These are phyloP conservation scores for Aspergillus texensis DNA, from an alignment of 2,329 filamentous ascomycete species.

Conservation along the genomic window DNA sequence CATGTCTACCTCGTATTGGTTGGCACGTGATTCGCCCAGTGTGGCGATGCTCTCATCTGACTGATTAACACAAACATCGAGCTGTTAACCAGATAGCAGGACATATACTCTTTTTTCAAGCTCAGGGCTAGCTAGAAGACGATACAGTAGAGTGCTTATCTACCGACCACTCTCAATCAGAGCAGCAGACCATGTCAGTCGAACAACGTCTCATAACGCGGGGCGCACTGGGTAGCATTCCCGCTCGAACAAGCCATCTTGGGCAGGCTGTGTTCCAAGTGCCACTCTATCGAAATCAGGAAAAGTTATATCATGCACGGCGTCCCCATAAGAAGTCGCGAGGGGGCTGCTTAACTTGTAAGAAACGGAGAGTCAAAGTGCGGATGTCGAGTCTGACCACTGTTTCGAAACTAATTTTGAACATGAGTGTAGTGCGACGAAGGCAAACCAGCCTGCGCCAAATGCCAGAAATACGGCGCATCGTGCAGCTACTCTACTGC, in stretches of 20 bases:
- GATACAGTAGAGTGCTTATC: too few relatives aligned
- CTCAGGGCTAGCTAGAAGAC: too few relatives aligned
- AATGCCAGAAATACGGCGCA: conserved; percentile 27
- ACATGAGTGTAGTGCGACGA: conserved; percentile 31
- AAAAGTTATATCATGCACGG: conserved; percentile 16
- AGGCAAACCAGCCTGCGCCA: conserved; percentile 27
- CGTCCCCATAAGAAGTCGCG: conserved; percentile 32
- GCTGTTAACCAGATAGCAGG: neutral
- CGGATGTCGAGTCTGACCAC: neutral
- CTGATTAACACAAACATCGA: neutral
- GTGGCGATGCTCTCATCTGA: neutral
- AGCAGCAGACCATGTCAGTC: neutral
- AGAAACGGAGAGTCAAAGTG: conserved; percentile 35
- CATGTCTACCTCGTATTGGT: neutral
- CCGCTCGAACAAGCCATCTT: too few relatives aligned
- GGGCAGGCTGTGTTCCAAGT: conserved; percentile 19
- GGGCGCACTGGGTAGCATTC: neutral
- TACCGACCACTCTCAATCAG: neutral
- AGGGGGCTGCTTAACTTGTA: conserved; percentile 31
- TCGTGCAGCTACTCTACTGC: conserved; percentile 25
- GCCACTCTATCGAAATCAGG: neutral
- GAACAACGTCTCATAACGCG: neutral
- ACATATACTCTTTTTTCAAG: neutral
- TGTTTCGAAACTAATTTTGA: neutral
- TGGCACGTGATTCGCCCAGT: neutral